Evolutionary conservation across 495 filamentous ascomycete genomes (phyloP).

Genomic region (Thozetella sp.): DNA sequence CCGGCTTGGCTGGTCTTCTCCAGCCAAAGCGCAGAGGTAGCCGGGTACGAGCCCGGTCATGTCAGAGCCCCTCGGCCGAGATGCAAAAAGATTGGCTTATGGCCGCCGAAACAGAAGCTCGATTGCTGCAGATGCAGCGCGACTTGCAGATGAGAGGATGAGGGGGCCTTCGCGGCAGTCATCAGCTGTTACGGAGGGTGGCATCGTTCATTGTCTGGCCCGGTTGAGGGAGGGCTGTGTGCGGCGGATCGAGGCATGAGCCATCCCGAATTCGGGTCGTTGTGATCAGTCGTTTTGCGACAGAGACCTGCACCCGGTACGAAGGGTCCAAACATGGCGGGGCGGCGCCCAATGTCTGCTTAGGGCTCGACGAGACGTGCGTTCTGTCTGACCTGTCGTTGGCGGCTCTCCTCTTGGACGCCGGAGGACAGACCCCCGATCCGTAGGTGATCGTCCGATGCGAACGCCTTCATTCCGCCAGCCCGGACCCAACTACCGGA

Average conservation of each 20-base stretch:
- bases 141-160: background rate
- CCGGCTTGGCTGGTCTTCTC: no score
- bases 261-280: no score
- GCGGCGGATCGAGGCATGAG: no score
- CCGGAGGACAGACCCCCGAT: slow-evolving; percentile 3
- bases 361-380: background rate
- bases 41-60: no score
- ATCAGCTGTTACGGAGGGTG: no score
- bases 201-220: no score
- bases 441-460: slow-evolving; percentile 12
- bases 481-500: background rate
- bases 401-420: background rate
- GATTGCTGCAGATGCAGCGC: background rate
- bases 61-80: background rate
- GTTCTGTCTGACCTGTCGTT: background rate
- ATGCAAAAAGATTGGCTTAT: background rate
- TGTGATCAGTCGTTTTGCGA: background rate
- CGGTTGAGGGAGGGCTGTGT: no score
- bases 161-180: slow-evolving; percentile 1
- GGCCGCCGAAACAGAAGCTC: background rate
- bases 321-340: background rate
- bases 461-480: background rate
- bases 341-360: background rate
- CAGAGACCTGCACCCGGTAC: background rate
- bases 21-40: no score